Evolutionary conservation across 305 asterid species (phyloP), one percentile per base, ranked within the genome.

Genomic region (Ajuga reptans): DNA sequence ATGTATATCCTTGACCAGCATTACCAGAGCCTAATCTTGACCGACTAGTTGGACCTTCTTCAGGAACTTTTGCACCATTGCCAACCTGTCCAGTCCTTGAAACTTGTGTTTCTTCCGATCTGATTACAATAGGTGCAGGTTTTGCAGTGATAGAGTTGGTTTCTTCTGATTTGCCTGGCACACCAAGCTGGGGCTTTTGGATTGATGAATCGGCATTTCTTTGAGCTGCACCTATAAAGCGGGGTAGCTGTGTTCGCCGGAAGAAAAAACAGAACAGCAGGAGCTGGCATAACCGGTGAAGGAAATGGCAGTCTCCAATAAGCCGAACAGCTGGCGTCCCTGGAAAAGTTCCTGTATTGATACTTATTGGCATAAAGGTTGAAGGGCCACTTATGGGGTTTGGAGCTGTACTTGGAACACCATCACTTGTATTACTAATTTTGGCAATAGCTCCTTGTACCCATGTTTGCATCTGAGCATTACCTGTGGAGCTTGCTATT

Each of bases 1-100:
- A 93, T 50, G 97, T 91, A 81, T 93, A 93, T 62, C 99, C 99
- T 87, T 93, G 99, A 71, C 99, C 99, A 76, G 99, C 99, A 91
- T 93, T 93, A 27, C 99, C 99, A 46, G 85, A 87, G 72, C 99
- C 99, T 71, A 90, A 82, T 74, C 99, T 93, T 24, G 96, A 86
- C 75, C 97, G 81, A 80, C 84, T 87, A 61, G 89, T 80, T 52
- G 95, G 91, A 74, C 90, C 96, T 75, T 93, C 99, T 78, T 93
- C 99, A 16, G 95, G 79, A 56, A 86, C 96, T 76, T 89, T 93
- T 42, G 85, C 81, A 72, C 86, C 87, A 69, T 87, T 68, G 64
- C 67, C 85, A 57, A 75, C 91, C 77, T 79, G 95, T 56, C 89
- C 91, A 77, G 75, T 55, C 78, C 89, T 81, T 70, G 89, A 33